These are phyloP conservation scores for Trichoderma erinaceum DNA, from an alignment of 495 filamentous ascomycete genomes.

Conservation along the genomic window DNA sequence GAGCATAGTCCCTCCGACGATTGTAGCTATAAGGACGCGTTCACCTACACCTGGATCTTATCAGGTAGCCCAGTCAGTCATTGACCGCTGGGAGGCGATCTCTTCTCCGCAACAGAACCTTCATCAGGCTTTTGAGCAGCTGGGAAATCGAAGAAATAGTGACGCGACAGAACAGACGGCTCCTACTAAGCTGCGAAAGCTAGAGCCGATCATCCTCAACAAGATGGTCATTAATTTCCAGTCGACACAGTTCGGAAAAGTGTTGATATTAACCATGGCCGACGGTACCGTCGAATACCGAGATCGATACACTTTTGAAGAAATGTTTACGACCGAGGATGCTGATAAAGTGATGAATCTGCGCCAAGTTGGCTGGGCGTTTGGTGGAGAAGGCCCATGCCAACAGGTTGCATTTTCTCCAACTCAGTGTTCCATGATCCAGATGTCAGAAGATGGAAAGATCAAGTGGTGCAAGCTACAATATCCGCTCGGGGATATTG, in stretches of 20 bases:
- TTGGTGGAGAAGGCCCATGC: conserved; percentile 43
- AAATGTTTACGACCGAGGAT: conserved; percentile 57
- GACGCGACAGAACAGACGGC: conserved; percentile 39
- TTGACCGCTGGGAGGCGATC: conserved; percentile 74
- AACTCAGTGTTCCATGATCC: conserved; percentile 60
- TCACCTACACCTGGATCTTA: conserved; percentile 45
- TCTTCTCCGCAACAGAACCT: conserved; percentile 50
- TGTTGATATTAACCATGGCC: conserved; percentile 62
- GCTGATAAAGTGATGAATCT: conserved; percentile 58
- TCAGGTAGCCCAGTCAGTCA: conserved; percentile 57
- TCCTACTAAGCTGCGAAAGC: conserved; percentile 54
- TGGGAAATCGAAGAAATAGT: conserved; percentile 57
- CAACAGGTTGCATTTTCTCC: conserved; percentile 63
- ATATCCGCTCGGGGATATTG: conserved; percentile 40
- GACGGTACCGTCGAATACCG: conserved; percentile 76
- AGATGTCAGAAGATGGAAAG: conserved; percentile 58
- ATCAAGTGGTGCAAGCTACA: conserved; percentile 59
- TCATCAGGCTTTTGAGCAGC: conserved; percentile 68
- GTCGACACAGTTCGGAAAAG: conserved; percentile 57
- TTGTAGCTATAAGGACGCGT: conserved; percentile 68
- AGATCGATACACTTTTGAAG: conserved; percentile 61
- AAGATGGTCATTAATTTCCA: conserved; percentile 65
- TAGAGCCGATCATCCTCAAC: conserved; percentile 57
- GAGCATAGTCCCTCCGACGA: conserved; percentile 49
- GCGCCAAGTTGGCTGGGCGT: conserved; percentile 69